Evolutionary conservation across 1,284 basidiomycete genomes (phyloP).

Genomic region (Xerocomus nothofagi): DNA sequence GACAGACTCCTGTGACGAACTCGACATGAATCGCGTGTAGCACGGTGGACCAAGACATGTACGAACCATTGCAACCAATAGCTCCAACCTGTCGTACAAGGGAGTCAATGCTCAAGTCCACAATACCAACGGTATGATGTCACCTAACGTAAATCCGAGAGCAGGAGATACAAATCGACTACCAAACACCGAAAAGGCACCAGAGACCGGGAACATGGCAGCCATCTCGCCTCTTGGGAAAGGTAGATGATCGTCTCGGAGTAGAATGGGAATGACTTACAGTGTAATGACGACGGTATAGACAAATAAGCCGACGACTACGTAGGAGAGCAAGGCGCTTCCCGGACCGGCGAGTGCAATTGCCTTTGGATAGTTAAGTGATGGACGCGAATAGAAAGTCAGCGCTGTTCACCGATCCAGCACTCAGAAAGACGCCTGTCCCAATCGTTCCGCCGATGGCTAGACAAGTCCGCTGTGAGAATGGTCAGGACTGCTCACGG

Average conservation of each 20-base stretch:
- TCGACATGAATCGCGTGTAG: slow-evolving; percentile 3
- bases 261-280: slow-evolving; percentile 30
- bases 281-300: slow-evolving; percentile 53
- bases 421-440: slow-evolving; percentile 46
- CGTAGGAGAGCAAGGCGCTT: slow-evolving; percentile 50
- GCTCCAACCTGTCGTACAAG: slow-evolving; percentile 43
- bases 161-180: slow-evolving; percentile 50
- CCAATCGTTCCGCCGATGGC: slow-evolving; percentile 48
- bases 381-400: not conserved
- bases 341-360: slow-evolving; percentile 48
- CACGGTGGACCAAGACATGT: not conserved
- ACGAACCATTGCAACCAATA: slow-evolving; percentile 56
- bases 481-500: not conserved
- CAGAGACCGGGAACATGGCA: slow-evolving; percentile 47
- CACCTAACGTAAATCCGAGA: slow-evolving; percentile 53
- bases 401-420: slow-evolving; percentile 36
- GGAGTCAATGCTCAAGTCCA: not conserved
- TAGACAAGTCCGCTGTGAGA: slow-evolving; percentile 12
- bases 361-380: slow-evolving; percentile 29
- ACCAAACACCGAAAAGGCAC: slow-evolving; percentile 51
- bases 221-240: slow-evolving; percentile 43
- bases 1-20: slow-evolving; percentile 37
- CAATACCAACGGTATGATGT: slow-evolving; percentile 1
- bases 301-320: slow-evolving; percentile 51
- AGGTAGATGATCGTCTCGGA: not conserved